These are phyloP conservation scores for Magnusiomyces magnusii DNA, from an alignment of 1,139 yeast species.

Conservation along the genomic window DNA sequence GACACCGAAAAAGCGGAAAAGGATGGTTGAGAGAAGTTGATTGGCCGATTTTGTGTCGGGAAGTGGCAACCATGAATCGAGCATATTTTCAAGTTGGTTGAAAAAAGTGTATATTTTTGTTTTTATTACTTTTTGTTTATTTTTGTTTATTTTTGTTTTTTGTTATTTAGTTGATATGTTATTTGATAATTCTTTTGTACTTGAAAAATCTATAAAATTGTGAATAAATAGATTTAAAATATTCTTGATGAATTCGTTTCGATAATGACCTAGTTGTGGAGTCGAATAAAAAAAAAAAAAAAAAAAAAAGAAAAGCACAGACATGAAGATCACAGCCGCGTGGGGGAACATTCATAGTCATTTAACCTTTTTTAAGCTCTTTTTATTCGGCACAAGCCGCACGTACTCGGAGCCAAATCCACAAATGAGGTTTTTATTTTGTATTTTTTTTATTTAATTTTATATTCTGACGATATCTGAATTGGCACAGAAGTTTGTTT, in stretches of 20 bases:
- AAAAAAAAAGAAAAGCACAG: neutral
- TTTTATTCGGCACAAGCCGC: neutral
- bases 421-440: too few relatives aligned
- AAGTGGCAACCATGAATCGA: slow-evolving; percentile 66
- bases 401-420: too few relatives aligned
- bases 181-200: too few relatives aligned
- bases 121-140: too few relatives aligned
- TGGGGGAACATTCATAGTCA: neutral
- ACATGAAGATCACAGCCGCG: neutral
- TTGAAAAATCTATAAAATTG: too few relatives aligned
- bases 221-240: too few relatives aligned
- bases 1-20: slow-evolving; percentile 27
- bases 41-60: slow-evolving; percentile 87
- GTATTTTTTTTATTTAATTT: too few relatives aligned
- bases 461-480: too few relatives aligned
- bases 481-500: too few relatives aligned
- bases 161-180: too few relatives aligned
- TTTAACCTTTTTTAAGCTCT: neutral
- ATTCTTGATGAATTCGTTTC: neutral
- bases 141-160: too few relatives aligned
- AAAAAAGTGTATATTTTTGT: neutral
- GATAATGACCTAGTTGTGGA: neutral
- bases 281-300: neutral
- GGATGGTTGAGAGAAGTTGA: slow-evolving; percentile 62
- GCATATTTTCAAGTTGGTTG: slow-evolving; percentile 39